Percentiles rank a stretch among this genome's conserved stretches.
Conservation (phyloP, 192 early-diverging fungal genomes). For the Linnemannia exigua region DNA sequence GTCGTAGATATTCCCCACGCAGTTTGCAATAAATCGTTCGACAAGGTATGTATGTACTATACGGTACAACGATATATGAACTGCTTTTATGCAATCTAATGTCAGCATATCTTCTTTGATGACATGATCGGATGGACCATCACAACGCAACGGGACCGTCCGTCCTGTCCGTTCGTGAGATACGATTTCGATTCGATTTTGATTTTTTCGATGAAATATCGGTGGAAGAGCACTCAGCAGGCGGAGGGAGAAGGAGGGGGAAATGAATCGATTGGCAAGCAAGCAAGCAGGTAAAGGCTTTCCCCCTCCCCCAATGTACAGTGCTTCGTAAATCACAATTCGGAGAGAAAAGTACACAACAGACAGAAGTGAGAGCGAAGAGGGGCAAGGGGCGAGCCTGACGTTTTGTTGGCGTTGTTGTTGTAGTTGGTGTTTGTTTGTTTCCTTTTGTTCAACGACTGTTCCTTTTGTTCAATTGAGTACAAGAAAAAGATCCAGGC, state of each 20-base stretch:
- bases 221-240: too few species aligned
- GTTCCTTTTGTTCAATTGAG: too few species aligned
- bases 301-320: too few species aligned
- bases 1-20: too few species aligned
- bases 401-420: not conserved
- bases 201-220: too few species aligned
- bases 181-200: too few species aligned
- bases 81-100: not conserved
- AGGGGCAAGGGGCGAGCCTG: not conserved
- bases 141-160: too few species aligned
- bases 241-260: not conserved
- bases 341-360: not conserved
- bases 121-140: not conserved
- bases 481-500: not conserved
- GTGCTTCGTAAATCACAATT: too few species aligned
- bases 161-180: too few species aligned
- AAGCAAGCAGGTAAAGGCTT: not conserved
- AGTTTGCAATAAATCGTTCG: too few species aligned
- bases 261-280: not conserved
- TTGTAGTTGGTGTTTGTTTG: too few species aligned
- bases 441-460: not conserved
- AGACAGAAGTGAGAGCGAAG: not conserved
- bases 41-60: too few species aligned
- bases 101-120: slow-evolving; percentile 3
- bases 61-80: not conserved